Evolutionary conservation across 345 rosid species (phyloP), one percentile per base, ranked within the genome.

Genomic region (Xanthoceras sorbifolium): DNA sequence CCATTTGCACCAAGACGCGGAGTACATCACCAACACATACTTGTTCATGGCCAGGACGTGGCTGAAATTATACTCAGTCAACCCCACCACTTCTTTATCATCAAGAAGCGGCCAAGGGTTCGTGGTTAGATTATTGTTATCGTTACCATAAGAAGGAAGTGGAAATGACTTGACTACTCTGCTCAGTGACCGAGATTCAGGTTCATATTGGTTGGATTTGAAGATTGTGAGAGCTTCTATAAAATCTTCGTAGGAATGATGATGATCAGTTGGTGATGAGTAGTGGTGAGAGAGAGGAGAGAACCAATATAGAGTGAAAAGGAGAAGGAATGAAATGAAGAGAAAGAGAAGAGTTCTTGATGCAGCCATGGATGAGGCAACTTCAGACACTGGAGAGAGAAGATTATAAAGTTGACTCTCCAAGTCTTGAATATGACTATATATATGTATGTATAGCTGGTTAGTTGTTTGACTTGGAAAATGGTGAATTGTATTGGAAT

Each of bases 81-180:
- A 31, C 14, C 83, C 79, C 72, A 81, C 89, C 22, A 86, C 87
- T 75, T 85, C 86, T 55, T 74, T 76, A 71, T 80, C 84, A 72
- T 86, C 82, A n/a, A 78, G 6, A 25, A 44, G 3, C 17, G 29
- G 77, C 71, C 29, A 38, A 9, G 42, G 42, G 6, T 38, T 38
- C 42, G 9, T 38, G 42, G 42, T 9, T 38, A 38, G 42, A 38
- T 38, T 38, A 38, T 38, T 38, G 42, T 6, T 6, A 38, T 38
- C 48, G 12, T 9, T 11, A 10, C 9, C 9, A 42, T 42, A 11
- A 11, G 0, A 11, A 42, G 15, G 14, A 42, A 9, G 14, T 42
- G 48, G 48, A 10, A 10, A 9, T 42, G 48, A 3, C 42, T 38
- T 38, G 10, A 38, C 1, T 38, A 0, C 8, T 38, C 10, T 38